Percentiles rank a stretch among this genome's conserved stretches.
These are phyloP conservation scores for Lojkania enalia DNA, from an alignment of 2,329 filamentous ascomycete genomes.

Conservation along the genomic window DNA sequence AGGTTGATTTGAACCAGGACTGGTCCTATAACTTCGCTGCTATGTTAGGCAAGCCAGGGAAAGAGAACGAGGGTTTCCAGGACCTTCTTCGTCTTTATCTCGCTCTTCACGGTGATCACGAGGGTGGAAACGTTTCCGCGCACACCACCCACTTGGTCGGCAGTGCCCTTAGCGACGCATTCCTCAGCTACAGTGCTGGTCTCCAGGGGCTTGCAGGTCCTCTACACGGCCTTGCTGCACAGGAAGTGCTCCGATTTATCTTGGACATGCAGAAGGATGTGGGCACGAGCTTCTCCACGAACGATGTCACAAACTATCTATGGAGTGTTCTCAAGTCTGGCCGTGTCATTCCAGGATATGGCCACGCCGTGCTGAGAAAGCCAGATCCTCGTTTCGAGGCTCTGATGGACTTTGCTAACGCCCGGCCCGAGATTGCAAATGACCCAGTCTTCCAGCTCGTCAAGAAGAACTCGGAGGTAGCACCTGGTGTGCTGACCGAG, in stretches of 20 bases:
- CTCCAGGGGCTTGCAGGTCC: slow-evolving; percentile 95
- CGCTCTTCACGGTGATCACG: slow-evolving; percentile 95
- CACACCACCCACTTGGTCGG: slow-evolving; percentile 95
- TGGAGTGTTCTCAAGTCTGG: slow-evolving; percentile 93
- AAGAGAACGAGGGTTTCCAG: slow-evolving; percentile 90
- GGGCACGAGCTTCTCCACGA: slow-evolving; percentile 73
- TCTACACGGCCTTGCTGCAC: slow-evolving; percentile 87
- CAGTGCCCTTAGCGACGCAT: slow-evolving; percentile 90
- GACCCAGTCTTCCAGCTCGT: slow-evolving; percentile 95
- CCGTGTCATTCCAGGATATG: slow-evolving; percentile 92
- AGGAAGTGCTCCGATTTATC: slow-evolving; percentile 97
- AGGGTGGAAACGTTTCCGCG: slow-evolving; percentile 96
- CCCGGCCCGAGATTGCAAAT: slow-evolving; percentile 79
- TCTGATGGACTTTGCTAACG: slow-evolving; percentile 90
- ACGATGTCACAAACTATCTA: slow-evolving; percentile 85
- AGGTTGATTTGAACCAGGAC: slow-evolving; percentile 82
- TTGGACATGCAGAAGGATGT: slow-evolving; percentile 92
- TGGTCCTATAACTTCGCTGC: slow-evolving; percentile 99
- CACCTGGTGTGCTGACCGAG: slow-evolving; percentile 85
- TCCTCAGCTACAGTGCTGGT: slow-evolving; percentile 93
- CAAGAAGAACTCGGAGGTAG: slow-evolving; percentile 88
- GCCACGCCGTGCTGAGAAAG: slow-evolving; percentile 93
- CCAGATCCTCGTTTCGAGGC: slow-evolving; percentile 96
- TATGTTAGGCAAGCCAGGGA: slow-evolving; percentile 87
- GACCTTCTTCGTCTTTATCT: slow-evolving; percentile 93